Evolutionary conservation across 106 monocot genomes (phyloP).

Genomic region (Phalaenopsis aphrodite): DNA sequence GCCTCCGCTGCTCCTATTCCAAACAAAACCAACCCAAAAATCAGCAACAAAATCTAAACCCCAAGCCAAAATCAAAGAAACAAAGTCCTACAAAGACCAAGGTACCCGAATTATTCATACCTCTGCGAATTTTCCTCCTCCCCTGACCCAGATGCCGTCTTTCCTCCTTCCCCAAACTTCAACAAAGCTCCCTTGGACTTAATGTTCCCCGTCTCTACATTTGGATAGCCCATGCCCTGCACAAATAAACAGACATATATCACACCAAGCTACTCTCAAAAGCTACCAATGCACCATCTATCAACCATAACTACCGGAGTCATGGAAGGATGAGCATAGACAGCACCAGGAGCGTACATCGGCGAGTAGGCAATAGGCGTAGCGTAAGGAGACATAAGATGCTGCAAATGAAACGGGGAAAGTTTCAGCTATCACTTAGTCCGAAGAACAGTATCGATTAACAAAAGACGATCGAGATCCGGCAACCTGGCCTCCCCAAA

Average conservation of each 20-base stretch:
- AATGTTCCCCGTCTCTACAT: constrained; percentile 7
- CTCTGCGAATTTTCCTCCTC: constrained; percentile 30
- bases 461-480: not conserved
- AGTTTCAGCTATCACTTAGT: not conserved
- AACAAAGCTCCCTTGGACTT: constrained; percentile 13
- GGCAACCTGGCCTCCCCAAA: constrained; percentile 15
- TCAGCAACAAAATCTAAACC: not conserved
- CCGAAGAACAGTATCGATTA: not conserved
- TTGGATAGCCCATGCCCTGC: constrained; percentile 28
- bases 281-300: not conserved
- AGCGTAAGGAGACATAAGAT: constrained; percentile 26
- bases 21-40: not conserved
- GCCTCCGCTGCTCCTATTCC: constrained; percentile 23
- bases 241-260: constrained; percentile 4
- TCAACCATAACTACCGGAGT: constrained; percentile 9
- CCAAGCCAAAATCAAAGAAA: not conserved
- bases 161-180: constrained; percentile 18
- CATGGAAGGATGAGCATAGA: constrained; percentile 24
- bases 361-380: constrained; percentile 33
- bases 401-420: constrained; percentile 10
- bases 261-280: not conserved
- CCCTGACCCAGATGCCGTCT: constrained; percentile 8
- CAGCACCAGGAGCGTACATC: constrained; percentile 20
- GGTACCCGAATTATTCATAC: not conserved
- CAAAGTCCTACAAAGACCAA: not conserved